Conservation (phyloP, 2,329 filamentous ascomycete genomes). For the Cadophora gregata region DNA sequence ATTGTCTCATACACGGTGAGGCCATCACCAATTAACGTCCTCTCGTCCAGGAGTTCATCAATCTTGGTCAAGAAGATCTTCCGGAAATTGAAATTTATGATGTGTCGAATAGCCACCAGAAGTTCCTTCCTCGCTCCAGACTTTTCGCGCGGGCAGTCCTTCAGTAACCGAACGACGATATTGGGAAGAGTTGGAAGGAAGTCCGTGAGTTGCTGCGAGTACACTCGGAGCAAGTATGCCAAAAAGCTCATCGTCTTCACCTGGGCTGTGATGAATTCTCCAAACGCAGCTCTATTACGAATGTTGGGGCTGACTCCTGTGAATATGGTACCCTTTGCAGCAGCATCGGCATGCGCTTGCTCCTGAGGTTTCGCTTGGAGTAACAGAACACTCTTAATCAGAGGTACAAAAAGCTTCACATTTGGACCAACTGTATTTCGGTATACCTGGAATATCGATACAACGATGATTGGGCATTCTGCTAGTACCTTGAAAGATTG, state of each 20-base stretch:
- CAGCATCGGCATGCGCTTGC: slow-evolving; percentile 86
- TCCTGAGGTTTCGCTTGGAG: slow-evolving; percentile 93
- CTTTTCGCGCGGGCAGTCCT: slow-evolving; percentile 94
- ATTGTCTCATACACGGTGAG: slow-evolving; percentile 97
- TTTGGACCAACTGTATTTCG: slow-evolving; percentile 79
- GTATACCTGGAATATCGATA: slow-evolving; percentile 96
- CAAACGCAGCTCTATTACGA: slow-evolving; percentile 91
- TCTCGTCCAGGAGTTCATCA: slow-evolving; percentile 91
- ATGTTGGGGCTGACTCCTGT: slow-evolving; percentile 93
- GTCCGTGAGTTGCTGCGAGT: slow-evolving; percentile 84
- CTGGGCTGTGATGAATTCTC: slow-evolving; percentile 96
- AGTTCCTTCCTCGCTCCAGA: slow-evolving; percentile 93
- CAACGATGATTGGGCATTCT: slow-evolving; percentile 98
- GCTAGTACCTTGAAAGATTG: slow-evolving; percentile 98
- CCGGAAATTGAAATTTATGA: slow-evolving; percentile 98
- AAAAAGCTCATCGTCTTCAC: slow-evolving; percentile 99
- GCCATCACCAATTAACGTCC: slow-evolving; percentile 92
- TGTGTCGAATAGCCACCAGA: slow-evolving; percentile 93
- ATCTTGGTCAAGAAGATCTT: slow-evolving; percentile 96
- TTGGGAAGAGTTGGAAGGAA: slow-evolving; percentile 85
- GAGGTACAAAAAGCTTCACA: slow-evolving; percentile 88
- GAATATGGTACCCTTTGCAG: slow-evolving; percentile 79
- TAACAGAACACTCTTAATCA: slow-evolving; percentile 88
- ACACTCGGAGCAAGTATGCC: slow-evolving; percentile 88
- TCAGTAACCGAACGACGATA: slow-evolving; percentile 87